These are phyloP conservation scores for Veloporphyrellus conicus DNA, from an alignment of 1,284 basidiomycete species.

Conservation along the genomic window DNA sequence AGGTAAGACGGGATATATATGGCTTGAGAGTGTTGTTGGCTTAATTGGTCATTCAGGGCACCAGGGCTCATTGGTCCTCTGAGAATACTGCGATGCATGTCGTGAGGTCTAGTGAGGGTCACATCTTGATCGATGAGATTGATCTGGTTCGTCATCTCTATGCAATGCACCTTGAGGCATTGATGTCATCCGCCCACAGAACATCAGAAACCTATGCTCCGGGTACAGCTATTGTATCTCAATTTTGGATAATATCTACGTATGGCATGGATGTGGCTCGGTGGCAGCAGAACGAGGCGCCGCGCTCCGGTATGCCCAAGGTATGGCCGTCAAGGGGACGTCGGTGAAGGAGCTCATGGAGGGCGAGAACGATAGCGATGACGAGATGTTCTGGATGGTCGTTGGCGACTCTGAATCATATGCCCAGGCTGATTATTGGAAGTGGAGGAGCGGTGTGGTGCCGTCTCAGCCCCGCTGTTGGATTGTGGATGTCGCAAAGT, in stretches of 20 bases:
- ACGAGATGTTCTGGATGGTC: conserved; percentile 81
- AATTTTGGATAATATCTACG: conserved; percentile 63
- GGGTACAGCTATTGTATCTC: conserved; percentile 74
- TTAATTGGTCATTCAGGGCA: conserved; percentile 44
- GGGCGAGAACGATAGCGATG: conserved; percentile 52
- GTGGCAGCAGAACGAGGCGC: conserved; percentile 51
- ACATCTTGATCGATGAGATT: conserved; percentile 65
- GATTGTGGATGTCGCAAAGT: conserved; percentile 45
- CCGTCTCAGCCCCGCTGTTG: conserved; percentile 49
- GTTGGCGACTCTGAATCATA: conserved; percentile 63
- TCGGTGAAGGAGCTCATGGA: conserved; percentile 55
- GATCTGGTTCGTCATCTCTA: conserved; percentile 57
- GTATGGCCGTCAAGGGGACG: conserved; percentile 39
- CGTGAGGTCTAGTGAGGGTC: conserved; percentile 49
- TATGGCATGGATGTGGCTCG: conserved; percentile 76
- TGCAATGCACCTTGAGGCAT: background rate
- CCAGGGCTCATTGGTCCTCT: conserved; percentile 64
- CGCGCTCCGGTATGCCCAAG: conserved; percentile 56
- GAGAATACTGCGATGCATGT: conserved; percentile 80
- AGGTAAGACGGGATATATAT: conserved; percentile 46
- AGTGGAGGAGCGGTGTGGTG: conserved; percentile 50
- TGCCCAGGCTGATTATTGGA: conserved; percentile 76
- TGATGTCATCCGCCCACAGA: conserved; percentile 37
- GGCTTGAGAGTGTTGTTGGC: conserved; percentile 1
- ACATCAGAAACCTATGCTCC: conserved; percentile 66